A percentile compares a stretch with the other conserved stretches of the same genome.
These are phyloP conservation scores for Salix udensis DNA, from an alignment of 345 rosid species.

Conservation along the genomic window DNA sequence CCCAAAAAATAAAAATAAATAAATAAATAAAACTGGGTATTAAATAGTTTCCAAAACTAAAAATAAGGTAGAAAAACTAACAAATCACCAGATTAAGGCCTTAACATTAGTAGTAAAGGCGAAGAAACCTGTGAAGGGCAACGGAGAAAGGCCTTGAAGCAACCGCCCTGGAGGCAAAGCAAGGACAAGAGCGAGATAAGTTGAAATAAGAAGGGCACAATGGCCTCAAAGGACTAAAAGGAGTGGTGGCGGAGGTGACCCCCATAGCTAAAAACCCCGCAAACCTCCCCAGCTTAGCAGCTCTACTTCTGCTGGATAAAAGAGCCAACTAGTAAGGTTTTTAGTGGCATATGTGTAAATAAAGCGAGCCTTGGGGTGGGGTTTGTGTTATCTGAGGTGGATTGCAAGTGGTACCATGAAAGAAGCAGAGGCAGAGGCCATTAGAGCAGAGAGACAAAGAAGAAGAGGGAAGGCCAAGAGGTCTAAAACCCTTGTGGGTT, in stretches of 20 bases:
- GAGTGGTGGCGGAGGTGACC: conserved; percentile 41
- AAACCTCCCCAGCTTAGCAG: conserved; percentile 48
- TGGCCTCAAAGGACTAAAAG: conserved; percentile 37
- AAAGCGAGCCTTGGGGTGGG: conserved; percentile 1
- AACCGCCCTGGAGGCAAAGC: conserved; percentile 25
- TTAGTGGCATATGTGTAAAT: conserved; percentile 14
- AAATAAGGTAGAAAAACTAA: not conserved
- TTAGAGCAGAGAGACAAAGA: conserved; percentile 1
- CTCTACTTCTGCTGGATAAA: conserved; percentile 3
- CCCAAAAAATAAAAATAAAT: not conserved
- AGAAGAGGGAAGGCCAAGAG: not conserved
- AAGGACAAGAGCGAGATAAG: conserved; percentile 33
- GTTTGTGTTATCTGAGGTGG: not conserved
- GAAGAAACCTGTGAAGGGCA: conserved; percentile 39
- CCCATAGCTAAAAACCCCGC: conserved; percentile 54
- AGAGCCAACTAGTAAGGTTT: conserved; percentile 40
- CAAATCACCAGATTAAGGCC: not conserved
- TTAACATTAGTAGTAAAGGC: not conserved
- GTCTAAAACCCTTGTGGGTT: conserved; percentile 30
- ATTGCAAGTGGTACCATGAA: conserved; percentile 32
- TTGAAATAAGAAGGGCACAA: conserved; percentile 37
- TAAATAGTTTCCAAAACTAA: not conserved
- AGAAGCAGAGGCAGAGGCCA: conserved; percentile 19
- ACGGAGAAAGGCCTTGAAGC: conserved; percentile 8
- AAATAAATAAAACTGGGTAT: not conserved